These are phyloP conservation scores for Agapanthus africanus DNA, from an alignment of 106 monocot species.

Conservation along the genomic window DNA sequence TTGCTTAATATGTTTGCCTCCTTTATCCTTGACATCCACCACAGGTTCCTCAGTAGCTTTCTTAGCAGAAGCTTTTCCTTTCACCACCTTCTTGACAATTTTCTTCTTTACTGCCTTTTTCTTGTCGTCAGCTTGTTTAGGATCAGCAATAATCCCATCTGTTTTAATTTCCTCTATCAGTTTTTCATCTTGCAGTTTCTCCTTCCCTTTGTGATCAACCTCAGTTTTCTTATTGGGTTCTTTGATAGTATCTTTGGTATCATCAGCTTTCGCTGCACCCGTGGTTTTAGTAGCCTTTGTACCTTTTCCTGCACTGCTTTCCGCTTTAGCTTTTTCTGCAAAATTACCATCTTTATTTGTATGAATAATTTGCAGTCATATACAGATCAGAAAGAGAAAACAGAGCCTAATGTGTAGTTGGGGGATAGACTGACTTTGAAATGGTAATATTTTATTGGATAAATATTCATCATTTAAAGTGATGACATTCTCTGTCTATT, in stretches of 20 bases:
- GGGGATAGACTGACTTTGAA: neutral
- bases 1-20: constrained; percentile 12
- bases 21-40: constrained; percentile 20
- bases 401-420: too few species aligned
- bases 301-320: constrained; percentile 18
- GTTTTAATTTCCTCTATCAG: constrained; percentile 12
- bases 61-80: constrained; percentile 34
- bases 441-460: neutral
- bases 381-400: neutral
- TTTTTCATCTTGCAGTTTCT: constrained; percentile 17
- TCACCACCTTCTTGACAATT: constrained; percentile 51
- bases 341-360: constrained; percentile 9
- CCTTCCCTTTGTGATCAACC: constrained; percentile 23
- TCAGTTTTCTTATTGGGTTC: constrained; percentile 20
- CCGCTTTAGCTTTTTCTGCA: constrained; percentile 18
- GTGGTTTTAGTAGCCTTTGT: constrained; percentile 14
- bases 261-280: constrained; percentile 12
- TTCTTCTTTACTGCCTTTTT: constrained; percentile 40
- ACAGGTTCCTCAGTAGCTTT: constrained; percentile 24
- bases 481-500: neutral
- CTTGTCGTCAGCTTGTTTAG: neutral
- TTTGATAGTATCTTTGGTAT: constrained; percentile 10
- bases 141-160: constrained; percentile 14
- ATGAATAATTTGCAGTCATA: neutral
- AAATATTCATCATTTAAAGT: neutral